A percentile compares a stretch with the other conserved stretches of the same genome.
Evolutionary conservation across 2,329 filamentous ascomycete genomes (phyloP).

Genomic region (Cryphonectria parasitica): DNA sequence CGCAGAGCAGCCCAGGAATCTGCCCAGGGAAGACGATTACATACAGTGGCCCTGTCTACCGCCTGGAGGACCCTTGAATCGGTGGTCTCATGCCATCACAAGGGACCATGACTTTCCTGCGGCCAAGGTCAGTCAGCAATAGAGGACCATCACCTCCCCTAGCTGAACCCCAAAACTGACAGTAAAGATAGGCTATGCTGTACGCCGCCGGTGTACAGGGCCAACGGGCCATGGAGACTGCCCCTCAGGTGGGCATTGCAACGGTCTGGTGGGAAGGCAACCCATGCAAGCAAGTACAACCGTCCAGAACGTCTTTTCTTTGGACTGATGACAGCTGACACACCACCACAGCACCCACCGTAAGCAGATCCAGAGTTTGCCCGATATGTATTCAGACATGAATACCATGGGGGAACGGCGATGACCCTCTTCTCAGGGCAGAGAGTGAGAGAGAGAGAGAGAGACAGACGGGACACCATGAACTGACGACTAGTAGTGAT

Average conservation of each 20-base stretch:
- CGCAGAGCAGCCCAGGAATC: conserved; percentile 21
- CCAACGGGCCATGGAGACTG: conserved; percentile 82
- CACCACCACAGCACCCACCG: conserved; percentile 51
- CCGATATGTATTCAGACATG: conserved; percentile 10
- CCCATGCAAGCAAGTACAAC: conserved; percentile 78
- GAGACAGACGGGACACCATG: not conserved
- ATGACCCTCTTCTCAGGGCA: not conserved
- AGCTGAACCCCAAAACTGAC: not conserved
- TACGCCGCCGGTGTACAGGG: conserved; percentile 90
- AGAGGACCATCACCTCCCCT: not conserved
- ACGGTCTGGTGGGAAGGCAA: conserved; percentile 98
- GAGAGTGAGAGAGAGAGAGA: not conserved
- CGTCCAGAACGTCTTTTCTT: not conserved
- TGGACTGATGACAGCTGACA: conserved; percentile 20
- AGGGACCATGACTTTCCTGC: conserved; percentile 88
- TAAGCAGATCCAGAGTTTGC: conserved; percentile 35
- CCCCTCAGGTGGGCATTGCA: conserved; percentile 87
- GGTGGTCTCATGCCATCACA: conserved; percentile 83
- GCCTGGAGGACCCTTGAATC: conserved; percentile 68
- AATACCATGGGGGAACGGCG: not conserved
- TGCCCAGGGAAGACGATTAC: conserved; percentile 57
- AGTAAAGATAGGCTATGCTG: conserved; percentile 77
- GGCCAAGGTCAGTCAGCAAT: conserved; percentile 66
- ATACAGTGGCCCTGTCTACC: conserved; percentile 57
- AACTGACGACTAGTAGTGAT: conserved; percentile 59